Evolutionary conservation across 2,329 filamentous ascomycete species (phyloP), one percentile per base, ranked within the genome.

Genomic region (Phoma sp.): DNA sequence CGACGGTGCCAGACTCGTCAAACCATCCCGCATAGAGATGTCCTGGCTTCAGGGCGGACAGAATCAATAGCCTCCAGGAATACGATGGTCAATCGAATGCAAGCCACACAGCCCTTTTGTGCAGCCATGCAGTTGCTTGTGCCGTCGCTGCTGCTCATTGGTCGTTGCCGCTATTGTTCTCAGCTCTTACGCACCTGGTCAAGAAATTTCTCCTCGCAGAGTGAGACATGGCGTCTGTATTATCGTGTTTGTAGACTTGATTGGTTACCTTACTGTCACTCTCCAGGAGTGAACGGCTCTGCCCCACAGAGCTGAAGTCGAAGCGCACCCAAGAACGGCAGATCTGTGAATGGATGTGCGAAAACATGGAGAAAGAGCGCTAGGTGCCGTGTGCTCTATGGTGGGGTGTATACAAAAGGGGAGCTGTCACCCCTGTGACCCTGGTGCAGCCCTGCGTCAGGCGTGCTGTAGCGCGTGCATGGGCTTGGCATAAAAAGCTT

Each of bases 401-500:
- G 33, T 33, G 36, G 48, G 17, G 42, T 28, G 38, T 15, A 43
- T 43, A 39, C 50, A 21, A 48, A 53, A 53, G 50, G 50, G 43
- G 50, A 52, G 34, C 26, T 26, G 9, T 15, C 12, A 34, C 50
- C 50, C 32, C 43, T 47, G 26, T 17, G 26, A 47, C 42, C 38
- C 43, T 39, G 37, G 43, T 34, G 39, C 50, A 53, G 37, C 32
- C 36, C 18, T 42, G 42, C 43, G 42, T 40, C 15, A 29, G 33
- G 33, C 40, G 15, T 46, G 25, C 29, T 18, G 17, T 45, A 52
- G 48, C 42, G 42, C 42, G 25, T 42, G 50, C 42, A 42, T 23
- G n/a, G 20, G 37, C 50, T 53, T 53, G 38, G 50, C 50, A 17
- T 42, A 18, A 37, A 50, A 53, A 53, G 50, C 50, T 53, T 53